phyloP scores from a whole-genome alignment of 176 grass and related monocot species.

The Oryza punctata region DNA sequence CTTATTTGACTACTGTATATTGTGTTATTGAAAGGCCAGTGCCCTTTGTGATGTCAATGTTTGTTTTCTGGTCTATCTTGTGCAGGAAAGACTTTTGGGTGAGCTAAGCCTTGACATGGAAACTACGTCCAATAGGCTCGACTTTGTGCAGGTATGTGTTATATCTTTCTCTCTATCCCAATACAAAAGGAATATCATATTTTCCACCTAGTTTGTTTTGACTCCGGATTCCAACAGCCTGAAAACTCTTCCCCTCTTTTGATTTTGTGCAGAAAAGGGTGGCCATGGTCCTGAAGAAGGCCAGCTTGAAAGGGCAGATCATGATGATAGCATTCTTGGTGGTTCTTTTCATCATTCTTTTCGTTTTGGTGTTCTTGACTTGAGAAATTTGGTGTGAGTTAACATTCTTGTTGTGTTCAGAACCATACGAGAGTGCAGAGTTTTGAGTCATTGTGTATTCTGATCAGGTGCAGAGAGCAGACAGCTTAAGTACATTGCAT shows the following conservation, averaged over 20 bases:
- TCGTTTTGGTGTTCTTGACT: conserved; percentile 86
- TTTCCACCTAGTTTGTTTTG: not conserved
- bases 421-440: not conserved
- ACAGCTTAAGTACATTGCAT: conserved; percentile 12
- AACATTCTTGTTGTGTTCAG: not conserved
- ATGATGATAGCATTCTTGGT: conserved; percentile 84
- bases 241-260: not conserved
- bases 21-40: not conserved
- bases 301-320: conserved; percentile 73
- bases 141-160: conserved; percentile 80
- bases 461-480: conserved; percentile 6
- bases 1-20: not conserved
- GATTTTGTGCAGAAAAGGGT: conserved; percentile 75
- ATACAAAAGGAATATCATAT: not conserved
- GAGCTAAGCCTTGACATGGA: conserved; percentile 92
- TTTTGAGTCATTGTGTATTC: conserved; percentile 10
- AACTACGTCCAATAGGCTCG: conserved; percentile 82
- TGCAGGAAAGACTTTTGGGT: conserved; percentile 82
- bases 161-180: not conserved
- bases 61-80: not conserved
- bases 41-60: not conserved
- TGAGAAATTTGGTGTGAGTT: conserved; percentile 16
- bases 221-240: not conserved
- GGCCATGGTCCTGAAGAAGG: conserved; percentile 96
- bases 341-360: conserved; percentile 92